Conservation (phyloP, 2,329 filamentous ascomycete species). For the Cordyceps farinosa region DNA sequence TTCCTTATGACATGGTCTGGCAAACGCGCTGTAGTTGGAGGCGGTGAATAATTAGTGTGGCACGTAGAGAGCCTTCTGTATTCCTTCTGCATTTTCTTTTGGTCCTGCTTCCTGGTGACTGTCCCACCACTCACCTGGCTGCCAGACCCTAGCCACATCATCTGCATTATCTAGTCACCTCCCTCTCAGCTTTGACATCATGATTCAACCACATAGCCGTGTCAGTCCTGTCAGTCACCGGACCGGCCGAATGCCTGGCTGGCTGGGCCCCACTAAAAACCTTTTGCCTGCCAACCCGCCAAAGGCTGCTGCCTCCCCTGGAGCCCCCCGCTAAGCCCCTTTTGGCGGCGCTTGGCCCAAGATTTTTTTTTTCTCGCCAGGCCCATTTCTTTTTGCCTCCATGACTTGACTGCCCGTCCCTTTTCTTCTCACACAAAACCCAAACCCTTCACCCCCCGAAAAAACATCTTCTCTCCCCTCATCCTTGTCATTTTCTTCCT, state of each 20-base stretch:
- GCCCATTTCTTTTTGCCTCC: constrained; percentile 29
- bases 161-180: background rate
- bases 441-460: constrained; percentile 24
- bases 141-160: background rate
- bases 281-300: background rate
- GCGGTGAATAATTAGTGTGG: background rate
- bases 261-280: constrained; percentile 6
- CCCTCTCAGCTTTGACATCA: background rate
- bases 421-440: constrained; percentile 28
- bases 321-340: constrained; percentile 16
- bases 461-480: constrained; percentile 22
- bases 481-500: constrained; percentile 28
- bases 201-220: background rate
- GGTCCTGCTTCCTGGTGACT: background rate
- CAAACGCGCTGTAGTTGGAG: background rate
- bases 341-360: constrained; percentile 13
- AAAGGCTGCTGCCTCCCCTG: constrained; percentile 5
- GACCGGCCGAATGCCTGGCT: constrained; percentile 5
- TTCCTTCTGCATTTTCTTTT: background rate
- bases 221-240: background rate
- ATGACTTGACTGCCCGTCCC: constrained; percentile 17
- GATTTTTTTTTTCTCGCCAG: constrained; percentile 17
- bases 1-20: background rate
- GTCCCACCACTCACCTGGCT: background rate
- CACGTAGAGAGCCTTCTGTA: background rate